Percentiles rank a stretch among this genome's conserved stretches.
Evolutionary conservation across 73 alveolate genomes (phyloP).

Genomic region (Effrenium voratum): DNA sequence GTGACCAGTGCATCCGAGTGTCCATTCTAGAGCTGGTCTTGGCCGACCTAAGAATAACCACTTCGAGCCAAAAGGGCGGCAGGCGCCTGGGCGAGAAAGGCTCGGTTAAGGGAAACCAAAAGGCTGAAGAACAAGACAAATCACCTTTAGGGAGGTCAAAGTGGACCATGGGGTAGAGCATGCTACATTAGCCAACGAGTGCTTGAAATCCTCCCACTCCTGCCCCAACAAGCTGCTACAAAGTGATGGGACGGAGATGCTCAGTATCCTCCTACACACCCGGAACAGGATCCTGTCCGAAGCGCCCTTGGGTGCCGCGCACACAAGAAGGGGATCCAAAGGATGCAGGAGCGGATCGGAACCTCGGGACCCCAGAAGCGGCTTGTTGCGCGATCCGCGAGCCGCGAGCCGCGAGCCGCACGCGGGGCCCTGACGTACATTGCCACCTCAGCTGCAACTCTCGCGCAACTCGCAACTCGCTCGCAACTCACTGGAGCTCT

Average conservation of each 20-base stretch:
- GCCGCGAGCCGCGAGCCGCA: neutral
- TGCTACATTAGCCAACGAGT: no score
- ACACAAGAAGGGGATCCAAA: constrained; percentile 71
- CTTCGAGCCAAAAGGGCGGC: constrained; percentile 33
- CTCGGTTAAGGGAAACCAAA: no score
- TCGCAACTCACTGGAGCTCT: neutral
- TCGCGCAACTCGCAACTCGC: neutral
- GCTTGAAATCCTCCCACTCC: no score
- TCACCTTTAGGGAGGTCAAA: no score
- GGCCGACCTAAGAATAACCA: constrained; percentile 21
- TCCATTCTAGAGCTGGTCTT: constrained; percentile 61
- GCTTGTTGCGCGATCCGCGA: neutral
- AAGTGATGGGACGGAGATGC: no score
- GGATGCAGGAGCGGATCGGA: constrained; percentile 67
- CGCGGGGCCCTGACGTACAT: constrained; percentile 38
- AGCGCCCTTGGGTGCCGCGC: constrained; percentile 30
- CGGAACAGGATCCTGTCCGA: no score
- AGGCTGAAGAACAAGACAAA: no score
- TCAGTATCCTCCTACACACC: no score
- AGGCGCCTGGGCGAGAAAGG: no score
- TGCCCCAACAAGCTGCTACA: no score
- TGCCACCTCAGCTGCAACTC: neutral
- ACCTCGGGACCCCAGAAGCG: neutral
- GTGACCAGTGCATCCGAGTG: no score
- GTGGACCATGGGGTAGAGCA: no score